Percentiles rank a stretch among this genome's conserved stretches.
phyloP scores from a whole-genome alignment of 805 yeast species.

The Grigorovia humatica region DNA sequence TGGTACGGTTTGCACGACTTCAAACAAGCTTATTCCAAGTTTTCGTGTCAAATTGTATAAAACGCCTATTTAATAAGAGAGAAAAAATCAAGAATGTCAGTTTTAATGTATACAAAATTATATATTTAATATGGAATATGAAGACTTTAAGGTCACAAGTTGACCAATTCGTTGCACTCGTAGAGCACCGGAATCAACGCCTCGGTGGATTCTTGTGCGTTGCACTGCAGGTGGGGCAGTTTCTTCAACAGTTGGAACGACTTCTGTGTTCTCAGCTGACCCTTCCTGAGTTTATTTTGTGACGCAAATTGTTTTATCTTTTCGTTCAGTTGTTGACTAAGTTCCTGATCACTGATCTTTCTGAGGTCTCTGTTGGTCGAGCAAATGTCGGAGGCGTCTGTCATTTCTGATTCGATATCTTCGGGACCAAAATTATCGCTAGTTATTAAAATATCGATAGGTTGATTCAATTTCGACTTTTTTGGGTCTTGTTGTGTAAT shows the following conservation, averaged over 20 bases:
- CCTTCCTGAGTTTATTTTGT: conserved; percentile 24
- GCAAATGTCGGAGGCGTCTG: not conserved
- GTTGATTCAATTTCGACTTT: not conserved
- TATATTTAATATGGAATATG: not conserved
- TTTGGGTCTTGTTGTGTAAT: not conserved
- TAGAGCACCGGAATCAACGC: conserved; percentile 26
- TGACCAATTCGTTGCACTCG: conserved; percentile 18
- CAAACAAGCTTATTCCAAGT: not conserved
- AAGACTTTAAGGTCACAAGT: not conserved
- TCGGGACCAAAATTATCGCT: not conserved
- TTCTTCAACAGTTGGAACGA: conserved; percentile 21
- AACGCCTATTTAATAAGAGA: no score
- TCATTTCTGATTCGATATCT: not conserved
- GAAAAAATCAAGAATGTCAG: no score
- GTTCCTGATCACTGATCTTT: conserved; percentile 19
- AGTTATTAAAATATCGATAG: not conserved
- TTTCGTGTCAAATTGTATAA: no score
- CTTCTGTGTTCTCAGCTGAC: conserved; percentile 22
- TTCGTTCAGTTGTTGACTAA: conserved; percentile 19
- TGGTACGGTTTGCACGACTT: not conserved
- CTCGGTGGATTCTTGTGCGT: conserved; percentile 9
- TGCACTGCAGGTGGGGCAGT: not conserved
- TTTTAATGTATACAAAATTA: no score
- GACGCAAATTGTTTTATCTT: conserved; percentile 21
- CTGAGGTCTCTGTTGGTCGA: not conserved